These are phyloP conservation scores for Pontederia crassipes DNA, from an alignment of 176 grass and related monocot genomes.

Conservation along the genomic window DNA sequence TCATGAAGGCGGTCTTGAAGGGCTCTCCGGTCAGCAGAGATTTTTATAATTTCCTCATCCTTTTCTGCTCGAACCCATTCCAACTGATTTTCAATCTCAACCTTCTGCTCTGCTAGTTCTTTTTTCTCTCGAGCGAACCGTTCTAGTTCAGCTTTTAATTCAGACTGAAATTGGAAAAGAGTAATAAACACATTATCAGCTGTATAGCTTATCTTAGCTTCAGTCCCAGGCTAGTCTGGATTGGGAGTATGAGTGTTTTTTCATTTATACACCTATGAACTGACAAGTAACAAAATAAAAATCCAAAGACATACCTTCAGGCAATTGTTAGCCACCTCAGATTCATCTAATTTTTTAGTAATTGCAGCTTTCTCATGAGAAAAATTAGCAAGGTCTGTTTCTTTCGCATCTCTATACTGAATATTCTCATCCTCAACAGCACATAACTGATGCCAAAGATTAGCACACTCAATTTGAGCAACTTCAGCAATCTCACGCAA, in stretches of 20 bases:
- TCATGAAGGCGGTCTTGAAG: conserved; percentile 75
- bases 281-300: neutral
- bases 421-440: conserved; percentile 82
- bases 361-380: conserved; percentile 45
- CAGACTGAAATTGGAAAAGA: conserved; percentile 42
- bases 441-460: conserved; percentile 88
- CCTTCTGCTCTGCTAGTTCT: conserved; percentile 43
- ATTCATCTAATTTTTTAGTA: conserved; percentile 33
- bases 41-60: conserved; percentile 67
- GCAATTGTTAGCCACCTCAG: conserved; percentile 37
- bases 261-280: too few relatives aligned
- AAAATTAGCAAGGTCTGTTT: conserved; percentile 57
- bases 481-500: conserved; percentile 70
- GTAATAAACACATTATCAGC: conserved; percentile 21
- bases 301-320: conserved; percentile 36
- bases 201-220: too few relatives aligned
- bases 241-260: too few relatives aligned
- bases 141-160: conserved; percentile 76
- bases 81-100: conserved; percentile 73
- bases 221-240: too few relatives aligned
- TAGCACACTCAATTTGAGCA: conserved; percentile 68
- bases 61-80: conserved; percentile 97
- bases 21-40: conserved; percentile 57
- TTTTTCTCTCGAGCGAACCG: conserved; percentile 56
- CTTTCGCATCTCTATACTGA: conserved; percentile 52